phyloP scores from a whole-genome alignment of 2,329 filamentous ascomycete species.

The Arthrinium phaeospermum region DNA sequence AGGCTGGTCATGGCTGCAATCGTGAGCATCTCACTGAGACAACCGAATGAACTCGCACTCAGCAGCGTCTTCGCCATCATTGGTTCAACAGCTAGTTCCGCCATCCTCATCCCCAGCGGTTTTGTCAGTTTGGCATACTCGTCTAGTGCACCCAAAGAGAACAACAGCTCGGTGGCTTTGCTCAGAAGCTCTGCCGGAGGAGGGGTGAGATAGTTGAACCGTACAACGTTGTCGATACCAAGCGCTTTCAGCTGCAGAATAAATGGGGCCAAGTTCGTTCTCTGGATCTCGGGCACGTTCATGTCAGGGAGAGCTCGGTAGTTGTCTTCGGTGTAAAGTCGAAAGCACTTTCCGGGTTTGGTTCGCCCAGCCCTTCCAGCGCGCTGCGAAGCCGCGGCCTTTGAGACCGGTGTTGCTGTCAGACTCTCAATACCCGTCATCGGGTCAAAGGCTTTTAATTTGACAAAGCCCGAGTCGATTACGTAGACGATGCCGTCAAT shows the following conservation, averaged over 20 bases:
- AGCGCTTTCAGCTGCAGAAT: slow-evolving; percentile 92
- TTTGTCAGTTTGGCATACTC: slow-evolving; percentile 88
- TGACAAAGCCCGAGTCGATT: slow-evolving; percentile 89
- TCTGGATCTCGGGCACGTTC: slow-evolving; percentile 88
- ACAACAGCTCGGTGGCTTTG: slow-evolving; percentile 86
- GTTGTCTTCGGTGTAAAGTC: slow-evolving; percentile 82
- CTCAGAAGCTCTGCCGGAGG: slow-evolving; percentile 85
- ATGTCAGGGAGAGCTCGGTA: slow-evolving; percentile 71
- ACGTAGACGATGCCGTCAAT: slow-evolving; percentile 93
- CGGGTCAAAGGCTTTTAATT: slow-evolving; percentile 85
- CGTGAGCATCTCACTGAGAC: slow-evolving; percentile 83
- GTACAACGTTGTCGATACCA: slow-evolving; percentile 91
- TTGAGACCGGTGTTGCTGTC: slow-evolving; percentile 81
- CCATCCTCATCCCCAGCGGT: slow-evolving; percentile 89
- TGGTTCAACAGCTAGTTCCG: slow-evolving; percentile 88
- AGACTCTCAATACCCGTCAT: slow-evolving; percentile 86
- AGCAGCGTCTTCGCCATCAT: slow-evolving; percentile 94
- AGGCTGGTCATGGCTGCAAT: slow-evolving; percentile 95
- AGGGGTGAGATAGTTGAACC: slow-evolving; percentile 86
- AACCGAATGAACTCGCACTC: slow-evolving; percentile 74
- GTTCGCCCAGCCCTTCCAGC: slow-evolving; percentile 90
- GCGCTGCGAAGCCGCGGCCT: slow-evolving; percentile 90
- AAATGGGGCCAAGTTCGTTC: slow-evolving; percentile 86
- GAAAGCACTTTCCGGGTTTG: slow-evolving; percentile 89
- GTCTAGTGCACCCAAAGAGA: slow-evolving; percentile 84